These are phyloP conservation scores for Sporothrix dimorphospora DNA, from an alignment of 2,329 filamentous ascomycete genomes.

Conservation along the genomic window DNA sequence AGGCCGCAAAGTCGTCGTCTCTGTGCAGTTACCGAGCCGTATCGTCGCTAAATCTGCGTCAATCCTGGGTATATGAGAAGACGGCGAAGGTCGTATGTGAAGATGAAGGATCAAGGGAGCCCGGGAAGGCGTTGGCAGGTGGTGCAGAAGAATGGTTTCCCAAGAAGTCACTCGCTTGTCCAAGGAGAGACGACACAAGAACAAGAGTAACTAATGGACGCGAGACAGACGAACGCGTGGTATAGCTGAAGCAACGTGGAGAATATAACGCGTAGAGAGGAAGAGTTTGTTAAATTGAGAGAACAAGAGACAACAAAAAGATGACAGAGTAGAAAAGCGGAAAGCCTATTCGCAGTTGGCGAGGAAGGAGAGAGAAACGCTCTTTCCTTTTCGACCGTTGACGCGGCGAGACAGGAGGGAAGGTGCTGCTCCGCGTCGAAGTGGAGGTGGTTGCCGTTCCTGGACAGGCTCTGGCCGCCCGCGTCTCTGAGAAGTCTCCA, in stretches of 20 bases:
- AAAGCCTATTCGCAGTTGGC: neutral
- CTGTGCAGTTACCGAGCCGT: neutral
- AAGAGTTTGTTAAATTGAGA: neutral
- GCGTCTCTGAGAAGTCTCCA: slow-evolving; percentile 4
- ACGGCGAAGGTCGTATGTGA: neutral
- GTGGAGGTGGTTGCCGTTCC: slow-evolving; percentile 13
- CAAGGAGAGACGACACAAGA: neutral
- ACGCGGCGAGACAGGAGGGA: slow-evolving; percentile 21
- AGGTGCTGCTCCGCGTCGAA: slow-evolving; percentile 23
- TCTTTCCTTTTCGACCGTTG: slow-evolving; percentile 21
- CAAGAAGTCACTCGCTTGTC: neutral
- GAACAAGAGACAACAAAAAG: neutral
- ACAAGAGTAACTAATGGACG: neutral
- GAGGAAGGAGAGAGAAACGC: slow-evolving; percentile 5
- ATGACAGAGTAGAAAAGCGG: neutral
- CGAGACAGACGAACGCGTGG: neutral
- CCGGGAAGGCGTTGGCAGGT: neutral
- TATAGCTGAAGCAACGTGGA: neutral
- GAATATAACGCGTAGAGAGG: neutral
- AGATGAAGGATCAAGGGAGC: neutral
- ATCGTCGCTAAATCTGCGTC: neutral
- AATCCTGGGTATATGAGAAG: neutral
- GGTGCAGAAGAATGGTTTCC: neutral
- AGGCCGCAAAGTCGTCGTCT: neutral
- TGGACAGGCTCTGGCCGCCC: neutral